Evolutionary conservation across 2,329 filamentous ascomycete genomes (phyloP).

Genomic region (Coleophoma cylindrospora): DNA sequence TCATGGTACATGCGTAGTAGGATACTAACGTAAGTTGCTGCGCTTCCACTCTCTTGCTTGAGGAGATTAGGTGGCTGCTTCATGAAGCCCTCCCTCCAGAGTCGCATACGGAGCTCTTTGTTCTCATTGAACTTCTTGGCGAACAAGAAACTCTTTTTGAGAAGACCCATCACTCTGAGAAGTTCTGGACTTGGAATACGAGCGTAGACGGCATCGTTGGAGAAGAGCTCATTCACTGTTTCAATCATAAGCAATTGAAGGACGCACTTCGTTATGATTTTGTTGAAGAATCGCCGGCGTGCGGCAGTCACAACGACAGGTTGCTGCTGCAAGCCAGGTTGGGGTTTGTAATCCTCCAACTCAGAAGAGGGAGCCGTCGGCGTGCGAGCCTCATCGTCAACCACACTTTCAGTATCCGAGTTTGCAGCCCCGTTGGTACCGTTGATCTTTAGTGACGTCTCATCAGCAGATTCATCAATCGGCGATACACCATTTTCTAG

Average conservation of each 20-base stretch:
- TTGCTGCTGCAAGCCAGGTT: conserved; percentile 73
- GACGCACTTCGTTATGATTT: conserved; percentile 98
- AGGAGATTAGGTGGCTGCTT: conserved; percentile 96
- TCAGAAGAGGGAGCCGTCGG: conserved; percentile 18
- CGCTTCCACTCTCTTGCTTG: conserved; percentile 92
- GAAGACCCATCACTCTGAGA: conserved; percentile 82
- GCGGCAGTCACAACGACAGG: conserved; percentile 90
- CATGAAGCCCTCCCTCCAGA: conserved; percentile 99
- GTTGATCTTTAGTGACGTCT: conserved; percentile 58
- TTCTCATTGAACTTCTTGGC: conserved; percentile 97
- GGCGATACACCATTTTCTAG: conserved; percentile 39
- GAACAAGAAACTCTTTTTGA: conserved; percentile 96
- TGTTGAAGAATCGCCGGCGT: conserved; percentile 93
- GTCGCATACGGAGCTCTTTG: conserved; percentile 86
- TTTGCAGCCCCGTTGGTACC: conserved; percentile 37
- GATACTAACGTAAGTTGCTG: conserved; percentile 92
- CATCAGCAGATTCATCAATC: conserved; percentile 25
- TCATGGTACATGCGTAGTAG: conserved; percentile 97
- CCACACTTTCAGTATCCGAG: conserved; percentile 21
- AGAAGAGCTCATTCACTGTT: conserved; percentile 97
- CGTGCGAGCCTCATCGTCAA: conserved; percentile 23
- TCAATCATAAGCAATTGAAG: conserved; percentile 98
- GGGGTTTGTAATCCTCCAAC: conserved; percentile 79
- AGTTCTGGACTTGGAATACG: conserved; percentile 90
- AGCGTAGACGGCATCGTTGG: conserved; percentile 89